Evolutionary conservation across 2,329 filamentous ascomycete genomes (phyloP).

Genomic region (Elsinoe necatrix): DNA sequence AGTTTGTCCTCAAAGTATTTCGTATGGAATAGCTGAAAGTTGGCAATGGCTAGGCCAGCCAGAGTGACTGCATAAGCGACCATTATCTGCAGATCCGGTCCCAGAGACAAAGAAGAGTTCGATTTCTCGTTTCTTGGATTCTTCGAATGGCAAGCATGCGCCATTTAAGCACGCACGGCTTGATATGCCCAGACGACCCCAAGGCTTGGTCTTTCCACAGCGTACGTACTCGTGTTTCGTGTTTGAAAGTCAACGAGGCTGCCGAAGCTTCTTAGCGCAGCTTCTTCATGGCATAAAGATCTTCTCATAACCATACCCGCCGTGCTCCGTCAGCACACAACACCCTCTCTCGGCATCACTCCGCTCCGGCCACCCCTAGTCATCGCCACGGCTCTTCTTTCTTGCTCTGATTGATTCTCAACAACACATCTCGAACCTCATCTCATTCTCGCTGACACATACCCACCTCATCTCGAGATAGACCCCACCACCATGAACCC

Average conservation of each 20-base stretch:
- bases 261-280: not conserved
- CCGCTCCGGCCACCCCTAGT: not conserved
- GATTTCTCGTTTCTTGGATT: too few relatives aligned
- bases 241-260: not conserved
- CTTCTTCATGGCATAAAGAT: not conserved
- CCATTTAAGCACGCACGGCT: conserved; percentile 2
- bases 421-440: not conserved
- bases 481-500: not conserved
- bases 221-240: not conserved
- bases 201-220: conserved; percentile 3
- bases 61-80: conserved; percentile 23
- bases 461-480: not conserved
- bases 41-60: conserved; percentile 20
- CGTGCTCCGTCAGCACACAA: not conserved
- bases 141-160: not conserved
- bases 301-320: not conserved
- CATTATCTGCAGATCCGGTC: conserved; percentile 14
- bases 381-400: too few relatives aligned
- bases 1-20: not conserved
- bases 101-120: not conserved
- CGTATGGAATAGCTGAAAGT: conserved; percentile 19
- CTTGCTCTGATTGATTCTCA: too few relatives aligned
- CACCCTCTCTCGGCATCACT: not conserved
- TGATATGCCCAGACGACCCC: not conserved
- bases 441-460: not conserved